Base-by-base conservation (phyloP, 129 eudicot species). In the Scalesia atractyloides region DNA sequence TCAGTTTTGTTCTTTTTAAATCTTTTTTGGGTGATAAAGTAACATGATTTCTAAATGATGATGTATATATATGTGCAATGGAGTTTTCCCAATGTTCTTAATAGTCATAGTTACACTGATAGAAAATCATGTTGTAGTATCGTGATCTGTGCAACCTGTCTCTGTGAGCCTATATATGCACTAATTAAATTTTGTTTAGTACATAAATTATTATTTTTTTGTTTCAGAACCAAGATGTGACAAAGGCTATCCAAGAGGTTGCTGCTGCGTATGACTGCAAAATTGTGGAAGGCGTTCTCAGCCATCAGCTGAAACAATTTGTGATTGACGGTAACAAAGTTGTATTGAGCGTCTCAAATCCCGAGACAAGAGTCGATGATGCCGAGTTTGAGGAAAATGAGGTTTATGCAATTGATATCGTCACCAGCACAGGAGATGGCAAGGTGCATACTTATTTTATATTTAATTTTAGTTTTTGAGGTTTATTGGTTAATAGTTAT, bases 261-360 rank as follows among this genome's bases (percentile, higher is more conserved):
- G 95, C 98, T 68, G 95, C 90, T 47, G 96, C 96, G 4, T 83
- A 85, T 18, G 96, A 92, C 81, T 92, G 96, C 86, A 92, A 92
- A 74, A 85, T 89, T 52, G 97, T 90, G 19, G 97, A 95, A 82
- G 99, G 97, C 9, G 99, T 95, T 48, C 95, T 90, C 15, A 91
- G 96, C 53, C 98, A 94, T 79, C 98, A 93, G 57, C 33, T 93
- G 68, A 93, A 93, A 51, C 98, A 93, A 71, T 86, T 92, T 82
- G 96, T 92, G 59, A 86, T 93, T 70, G 99, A 94, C 78, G 99
- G 99, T 9, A 94, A 94, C 81, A 95, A 95, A 79, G 99, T 91
- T 39, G 94, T 88, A 3, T 79, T 91, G 73, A 88, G 91, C 61
- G 90, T 86, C 12, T 58, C 97, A 50, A 79, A 69, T 69, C 94